These are phyloP conservation scores for Aspergillus tubingensis DNA, from an alignment of 2,329 filamentous ascomycete species.

Conservation along the genomic window DNA sequence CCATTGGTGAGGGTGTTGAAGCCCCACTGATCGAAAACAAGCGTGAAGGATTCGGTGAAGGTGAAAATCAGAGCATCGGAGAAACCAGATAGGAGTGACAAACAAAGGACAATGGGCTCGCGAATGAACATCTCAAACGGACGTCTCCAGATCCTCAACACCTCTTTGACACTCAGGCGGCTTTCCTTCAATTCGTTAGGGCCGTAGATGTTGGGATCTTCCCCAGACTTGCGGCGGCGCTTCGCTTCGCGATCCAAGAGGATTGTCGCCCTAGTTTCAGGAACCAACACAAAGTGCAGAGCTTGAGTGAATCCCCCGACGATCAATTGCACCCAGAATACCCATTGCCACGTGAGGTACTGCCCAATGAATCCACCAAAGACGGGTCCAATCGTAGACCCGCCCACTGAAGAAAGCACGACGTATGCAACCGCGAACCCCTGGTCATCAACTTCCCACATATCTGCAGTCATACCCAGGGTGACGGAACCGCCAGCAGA, in stretches of 20 bases:
- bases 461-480: constrained; percentile 72
- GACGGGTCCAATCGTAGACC: constrained; percentile 74
- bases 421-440: constrained; percentile 76
- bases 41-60: constrained; percentile 63
- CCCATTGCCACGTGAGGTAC: constrained; percentile 71
- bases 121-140: constrained; percentile 66
- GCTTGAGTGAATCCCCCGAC: constrained; percentile 71
- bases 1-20: constrained; percentile 55
- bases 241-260: constrained; percentile 80
- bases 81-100: constrained; percentile 65
- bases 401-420: constrained; percentile 77
- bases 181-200: constrained; percentile 67
- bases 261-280: constrained; percentile 75
- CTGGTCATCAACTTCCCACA: constrained; percentile 71
- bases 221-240: constrained; percentile 64
- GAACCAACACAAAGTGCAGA: constrained; percentile 68
- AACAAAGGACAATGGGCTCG: constrained; percentile 64
- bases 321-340: constrained; percentile 83
- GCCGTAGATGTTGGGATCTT: constrained; percentile 65
- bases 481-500: constrained; percentile 74
- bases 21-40: constrained; percentile 62
- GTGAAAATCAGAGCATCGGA: constrained; percentile 67
- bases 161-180: constrained; percentile 58
- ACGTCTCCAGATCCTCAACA: constrained; percentile 59
- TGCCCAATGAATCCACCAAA: constrained; percentile 75